Base-by-base conservation (phyloP, 805 yeast genomes). In the Yamadazyma akitaensis region DNA sequence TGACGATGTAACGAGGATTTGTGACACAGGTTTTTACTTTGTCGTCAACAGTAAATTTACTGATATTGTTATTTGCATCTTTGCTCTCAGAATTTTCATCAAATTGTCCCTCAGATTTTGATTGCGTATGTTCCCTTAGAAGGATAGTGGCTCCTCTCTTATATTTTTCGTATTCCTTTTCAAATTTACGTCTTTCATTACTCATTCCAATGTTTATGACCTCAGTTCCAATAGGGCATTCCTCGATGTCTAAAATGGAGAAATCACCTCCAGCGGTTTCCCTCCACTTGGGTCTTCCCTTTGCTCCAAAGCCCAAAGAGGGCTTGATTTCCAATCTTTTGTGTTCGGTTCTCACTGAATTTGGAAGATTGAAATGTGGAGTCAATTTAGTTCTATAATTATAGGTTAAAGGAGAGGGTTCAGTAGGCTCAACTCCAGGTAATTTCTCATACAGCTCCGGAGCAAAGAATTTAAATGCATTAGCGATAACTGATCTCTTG, bases 321-420 rank as follows among this genome's bases (percentile, higher is more conserved):
- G 97, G 96, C 47, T 74, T 66, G 37, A 62, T 59, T 25, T 47
- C 46, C 39, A 44, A 42, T 37, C 57, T 58, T 12, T 48, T 45
- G 2, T 73, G 69, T 42, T 68, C 68, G 40, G 65, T 70, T 33
- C 35, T 38, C 14, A 44, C 35, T 14, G 38, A n/a, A 58, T 81
- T 77, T 19, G 95, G 94, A 33, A 88, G 68, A 58, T 86, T 90
- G 65, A 91, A 94, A 68, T 94, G 99, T 5, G 99, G 99, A 0
- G 99, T 94, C 36, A 94, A 75, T 61, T 94, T 94, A 0, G 99
- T 94, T 61, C 99, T 76, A 66, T 94, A 94, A 32, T 75, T 73
- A 61, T 76, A 86, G 54, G 83, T 76, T 47, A 81, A 67, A 3
- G 99, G 99, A 10, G 96, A 87, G 6, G 82, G 78, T 34, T 84